Conservation (phyloP, 805 yeast species). For the Zygotorulaspora florentina region DNA sequence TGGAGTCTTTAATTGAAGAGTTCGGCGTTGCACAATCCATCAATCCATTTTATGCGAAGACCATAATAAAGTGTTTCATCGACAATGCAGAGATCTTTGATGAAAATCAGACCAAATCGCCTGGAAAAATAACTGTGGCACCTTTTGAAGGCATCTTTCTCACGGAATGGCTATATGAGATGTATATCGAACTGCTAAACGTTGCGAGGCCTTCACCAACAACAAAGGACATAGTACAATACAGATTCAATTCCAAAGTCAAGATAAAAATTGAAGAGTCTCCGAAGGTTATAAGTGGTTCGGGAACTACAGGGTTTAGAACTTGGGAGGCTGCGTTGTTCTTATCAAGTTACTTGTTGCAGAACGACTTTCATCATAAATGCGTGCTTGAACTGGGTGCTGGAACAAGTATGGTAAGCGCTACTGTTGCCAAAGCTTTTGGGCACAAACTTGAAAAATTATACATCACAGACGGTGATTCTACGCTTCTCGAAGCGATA, state of each 20-base stretch:
- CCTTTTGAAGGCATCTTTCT: slow-evolving; percentile 13
- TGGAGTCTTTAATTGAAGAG: slow-evolving; percentile 16
- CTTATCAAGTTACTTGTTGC: slow-evolving; percentile 49
- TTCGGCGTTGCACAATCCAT: slow-evolving; percentile 19
- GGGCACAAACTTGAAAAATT: slow-evolving; percentile 7
- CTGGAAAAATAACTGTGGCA: slow-evolving; percentile 1
- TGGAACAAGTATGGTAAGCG: slow-evolving; percentile 75
- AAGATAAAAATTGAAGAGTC: slow-evolving; percentile 47
- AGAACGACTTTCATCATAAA: slow-evolving; percentile 6
- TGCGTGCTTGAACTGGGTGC: slow-evolving; percentile 71
- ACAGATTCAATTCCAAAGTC: slow-evolving; percentile 21
- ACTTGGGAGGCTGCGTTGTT: slow-evolving; percentile 93
- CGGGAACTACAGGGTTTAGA: slow-evolving; percentile 83
- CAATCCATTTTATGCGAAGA: slow-evolving; percentile 53
- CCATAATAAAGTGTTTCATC: slow-evolving; percentile 43
- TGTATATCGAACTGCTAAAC: slow-evolving; percentile 30
- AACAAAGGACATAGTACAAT: slow-evolving; percentile 32
- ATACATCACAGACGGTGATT: slow-evolving; percentile 34
- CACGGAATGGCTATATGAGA: slow-evolving; percentile 33
- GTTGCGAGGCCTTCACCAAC: slow-evolving; percentile 26
- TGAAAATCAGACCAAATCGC: slow-evolving; percentile 20
- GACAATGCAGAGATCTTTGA: slow-evolving; percentile 35
- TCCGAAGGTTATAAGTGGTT: slow-evolving; percentile 61
- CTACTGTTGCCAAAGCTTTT: slow-evolving; percentile 16
- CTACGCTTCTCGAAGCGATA: slow-evolving; percentile 20